A percentile compares a stretch with the other conserved stretches of the same genome.
Conservation (phyloP, 257 asterid species). For the Oldenlandia corymbosa region DNA sequence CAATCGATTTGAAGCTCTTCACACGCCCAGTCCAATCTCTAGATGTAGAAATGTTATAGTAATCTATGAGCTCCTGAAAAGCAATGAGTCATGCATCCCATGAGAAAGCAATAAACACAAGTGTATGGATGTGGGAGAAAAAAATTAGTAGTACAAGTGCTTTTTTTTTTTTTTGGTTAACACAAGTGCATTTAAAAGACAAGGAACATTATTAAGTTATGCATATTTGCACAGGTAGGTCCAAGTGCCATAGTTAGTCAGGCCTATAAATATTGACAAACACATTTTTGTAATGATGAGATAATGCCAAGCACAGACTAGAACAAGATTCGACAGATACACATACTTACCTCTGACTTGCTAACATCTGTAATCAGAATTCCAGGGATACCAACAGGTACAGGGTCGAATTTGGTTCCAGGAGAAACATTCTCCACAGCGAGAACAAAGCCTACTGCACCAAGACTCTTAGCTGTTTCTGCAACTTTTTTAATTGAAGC, state of each 20-base stretch:
- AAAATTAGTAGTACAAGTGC: background rate
- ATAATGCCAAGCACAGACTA: background rate
- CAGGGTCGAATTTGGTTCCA: constrained; percentile 89
- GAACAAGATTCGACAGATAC: background rate
- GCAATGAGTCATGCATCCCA: constrained; percentile 12
- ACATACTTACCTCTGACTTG: constrained; percentile 60
- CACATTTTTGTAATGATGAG: background rate
- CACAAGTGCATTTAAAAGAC: too few species aligned
- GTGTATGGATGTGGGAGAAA: background rate
- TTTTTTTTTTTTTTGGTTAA: too few species aligned
- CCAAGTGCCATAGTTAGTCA: background rate
- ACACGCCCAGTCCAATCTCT: constrained; percentile 98
- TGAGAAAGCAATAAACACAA: background rate
- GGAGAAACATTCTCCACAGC: constrained; percentile 95
- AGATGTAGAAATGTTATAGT: constrained; percentile 73
- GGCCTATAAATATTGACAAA: background rate
- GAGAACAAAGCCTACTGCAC: constrained; percentile 91
- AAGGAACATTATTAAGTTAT: too few species aligned
- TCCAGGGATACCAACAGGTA: constrained; percentile 83
- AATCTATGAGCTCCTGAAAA: constrained; percentile 77
- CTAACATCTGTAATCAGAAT: constrained; percentile 69
- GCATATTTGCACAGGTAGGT: too few species aligned
- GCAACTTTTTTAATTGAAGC: constrained; percentile 80
- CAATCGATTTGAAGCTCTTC: constrained; percentile 77
- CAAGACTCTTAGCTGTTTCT: constrained; percentile 79